These are phyloP conservation scores for Saccharomycopsis sp. DNA, from an alignment of 805 yeast genomes.

Conservation along the genomic window DNA sequence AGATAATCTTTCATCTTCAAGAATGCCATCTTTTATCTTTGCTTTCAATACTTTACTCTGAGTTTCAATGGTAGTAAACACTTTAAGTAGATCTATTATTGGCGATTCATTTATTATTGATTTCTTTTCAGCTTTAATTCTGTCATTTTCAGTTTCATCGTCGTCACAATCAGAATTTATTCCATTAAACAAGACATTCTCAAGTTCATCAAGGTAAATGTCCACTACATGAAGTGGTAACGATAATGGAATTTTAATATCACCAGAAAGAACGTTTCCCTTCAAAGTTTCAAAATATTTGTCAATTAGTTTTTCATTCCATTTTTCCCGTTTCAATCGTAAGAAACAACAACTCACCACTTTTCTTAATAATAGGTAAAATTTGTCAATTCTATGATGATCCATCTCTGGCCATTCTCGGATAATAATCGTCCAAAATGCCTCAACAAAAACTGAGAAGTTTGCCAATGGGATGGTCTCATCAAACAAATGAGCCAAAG, in stretches of 20 bases:
- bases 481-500: constrained; percentile 53
- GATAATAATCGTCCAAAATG: constrained; percentile 75
- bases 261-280: constrained; percentile 45
- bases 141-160: constrained; percentile 27
- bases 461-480: constrained; percentile 36
- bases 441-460: constrained; percentile 48
- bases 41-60: constrained; percentile 56
- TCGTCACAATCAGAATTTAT: constrained; percentile 41
- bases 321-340: constrained; percentile 44
- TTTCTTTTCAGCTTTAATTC: constrained; percentile 22
- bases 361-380: constrained; percentile 71
- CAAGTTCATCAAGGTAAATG: constrained; percentile 78
- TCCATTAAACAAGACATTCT: constrained; percentile 49
- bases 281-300: constrained; percentile 39
- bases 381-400: constrained; percentile 81
- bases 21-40: constrained; percentile 58
- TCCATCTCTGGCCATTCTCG: constrained; percentile 84
- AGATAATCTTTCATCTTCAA: constrained; percentile 53
- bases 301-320: constrained; percentile 45
- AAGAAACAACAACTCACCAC: constrained; percentile 59
- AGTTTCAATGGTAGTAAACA: constrained; percentile 38
- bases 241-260: constrained; percentile 57
- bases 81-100: constrained; percentile 45
- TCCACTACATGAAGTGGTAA: constrained; percentile 82
- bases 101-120: constrained; percentile 42